Evolutionary conservation across 2,329 filamentous ascomycete genomes (phyloP).

Genomic region (Penicillium janthinellum): DNA sequence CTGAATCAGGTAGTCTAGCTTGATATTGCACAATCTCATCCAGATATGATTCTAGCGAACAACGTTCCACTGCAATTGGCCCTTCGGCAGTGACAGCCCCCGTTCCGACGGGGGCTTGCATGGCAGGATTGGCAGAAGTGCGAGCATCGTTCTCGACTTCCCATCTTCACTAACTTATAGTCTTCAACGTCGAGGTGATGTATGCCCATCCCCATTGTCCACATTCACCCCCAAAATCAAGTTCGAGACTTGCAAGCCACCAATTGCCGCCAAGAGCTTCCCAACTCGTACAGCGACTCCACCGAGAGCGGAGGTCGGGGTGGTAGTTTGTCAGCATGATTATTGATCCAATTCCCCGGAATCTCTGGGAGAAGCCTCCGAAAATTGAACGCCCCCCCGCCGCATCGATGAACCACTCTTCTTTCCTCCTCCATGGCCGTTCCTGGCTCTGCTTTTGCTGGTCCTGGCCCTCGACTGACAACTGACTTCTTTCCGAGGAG

Average conservation of each 20-base stretch:
- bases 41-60: background rate
- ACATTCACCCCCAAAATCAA: background rate
- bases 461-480: background rate
- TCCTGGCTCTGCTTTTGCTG: constrained; percentile 14
- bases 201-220: no score
- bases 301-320: background rate
- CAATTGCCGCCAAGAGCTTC: background rate
- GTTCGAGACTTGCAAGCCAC: background rate
- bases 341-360: constrained; percentile 24
- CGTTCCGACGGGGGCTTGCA: background rate
- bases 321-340: constrained; percentile 35
- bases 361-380: background rate
- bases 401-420: background rate
- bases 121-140: background rate
- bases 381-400: constrained; percentile 1
- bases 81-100: background rate
- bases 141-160: background rate
- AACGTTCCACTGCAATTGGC: background rate
- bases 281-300: constrained; percentile 8
- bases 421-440: constrained; percentile 27
- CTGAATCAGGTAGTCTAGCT: no score
- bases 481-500: background rate
- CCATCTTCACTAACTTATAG: background rate
- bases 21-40: background rate
- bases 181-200: background rate